Conservation (phyloP, 371 early-diverging fungal genomes). For the Vairimorpha ceranae region DNA sequence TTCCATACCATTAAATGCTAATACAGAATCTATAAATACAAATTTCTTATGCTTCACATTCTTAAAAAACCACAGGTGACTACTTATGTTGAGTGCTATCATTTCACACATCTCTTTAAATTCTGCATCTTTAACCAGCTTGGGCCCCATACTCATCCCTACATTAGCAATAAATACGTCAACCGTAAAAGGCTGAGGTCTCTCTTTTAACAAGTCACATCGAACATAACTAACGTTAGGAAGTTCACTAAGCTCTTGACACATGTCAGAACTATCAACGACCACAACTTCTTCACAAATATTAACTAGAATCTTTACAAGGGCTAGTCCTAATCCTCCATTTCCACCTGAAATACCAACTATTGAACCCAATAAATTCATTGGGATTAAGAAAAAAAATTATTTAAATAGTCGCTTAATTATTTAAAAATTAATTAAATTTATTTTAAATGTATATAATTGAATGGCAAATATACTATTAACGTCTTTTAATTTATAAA, state of each 20-base stretch:
- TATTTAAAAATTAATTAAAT: too few relatives aligned
- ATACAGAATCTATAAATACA: constrained; percentile 55
- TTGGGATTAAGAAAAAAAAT: background rate
- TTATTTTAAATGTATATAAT: too few relatives aligned
- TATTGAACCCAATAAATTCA: constrained; percentile 4
- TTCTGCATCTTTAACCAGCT: constrained; percentile 4
- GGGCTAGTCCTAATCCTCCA: constrained; percentile 31
- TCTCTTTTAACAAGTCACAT: constrained; percentile 30
- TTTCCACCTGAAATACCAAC: constrained; percentile 35
- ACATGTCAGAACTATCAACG: constrained; percentile 11
- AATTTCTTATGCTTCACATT: constrained; percentile 37
- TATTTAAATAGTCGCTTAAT: background rate
- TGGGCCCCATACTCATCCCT: constrained; percentile 45
- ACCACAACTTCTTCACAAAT: constrained; percentile 4
- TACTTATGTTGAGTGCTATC: constrained; percentile 34
- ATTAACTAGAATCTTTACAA: constrained; percentile 14
- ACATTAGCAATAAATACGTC: constrained; percentile 55
- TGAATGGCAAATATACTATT: too few relatives aligned
- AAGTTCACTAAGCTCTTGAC: background rate
- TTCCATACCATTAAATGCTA: constrained; percentile 36
- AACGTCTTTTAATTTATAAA: too few relatives aligned
- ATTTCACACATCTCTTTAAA: constrained; percentile 19
- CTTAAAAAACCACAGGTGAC: constrained; percentile 29
- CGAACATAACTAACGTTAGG: constrained; percentile 23
- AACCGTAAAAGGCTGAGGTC: constrained; percentile 14